Conservation (phyloP, 768 basidiomycete species). For the Tulasnella sp. region DNA sequence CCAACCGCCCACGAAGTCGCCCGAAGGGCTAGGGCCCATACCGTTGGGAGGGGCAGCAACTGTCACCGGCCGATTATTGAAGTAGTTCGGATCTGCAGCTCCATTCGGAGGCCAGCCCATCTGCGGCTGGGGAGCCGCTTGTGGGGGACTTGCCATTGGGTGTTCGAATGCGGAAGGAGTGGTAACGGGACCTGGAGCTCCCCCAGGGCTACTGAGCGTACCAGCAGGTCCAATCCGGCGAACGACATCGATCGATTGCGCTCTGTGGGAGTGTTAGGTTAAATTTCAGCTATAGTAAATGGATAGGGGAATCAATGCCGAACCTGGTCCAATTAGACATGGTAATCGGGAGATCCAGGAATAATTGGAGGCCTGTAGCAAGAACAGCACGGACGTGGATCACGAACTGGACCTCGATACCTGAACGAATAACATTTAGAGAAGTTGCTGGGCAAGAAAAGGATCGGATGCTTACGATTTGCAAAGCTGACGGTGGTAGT, state of each 20-base stretch:
- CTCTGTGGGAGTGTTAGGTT: conserved; percentile 34
- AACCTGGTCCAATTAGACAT: conserved; percentile 83
- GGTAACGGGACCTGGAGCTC: neutral
- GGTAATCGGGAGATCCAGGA: conserved; percentile 69
- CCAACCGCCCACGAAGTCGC: neutral
- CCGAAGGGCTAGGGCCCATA: neutral
- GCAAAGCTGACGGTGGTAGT: conserved; percentile 76
- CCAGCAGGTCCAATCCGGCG: conserved; percentile 29
- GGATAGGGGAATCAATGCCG: no score
- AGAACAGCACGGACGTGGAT: conserved; percentile 70
- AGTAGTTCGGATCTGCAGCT: neutral
- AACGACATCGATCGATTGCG: conserved; percentile 64
- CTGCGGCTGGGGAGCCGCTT: neutral
- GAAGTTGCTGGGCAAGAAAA: neutral
- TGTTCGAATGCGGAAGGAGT: neutral
- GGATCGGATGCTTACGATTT: conserved; percentile 40
- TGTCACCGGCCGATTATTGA: neutral
- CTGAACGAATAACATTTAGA: conserved; percentile 19
- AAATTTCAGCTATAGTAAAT: neutral
- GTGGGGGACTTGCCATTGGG: neutral
- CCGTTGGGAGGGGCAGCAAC: neutral
- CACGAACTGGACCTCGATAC: conserved; percentile 74
- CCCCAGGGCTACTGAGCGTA: neutral
- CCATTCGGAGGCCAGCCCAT: neutral
- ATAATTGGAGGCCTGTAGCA: conserved; percentile 54